Conservation (phyloP, 2,329 filamentous ascomycete genomes). For the Escovopsis sp. region DNA sequence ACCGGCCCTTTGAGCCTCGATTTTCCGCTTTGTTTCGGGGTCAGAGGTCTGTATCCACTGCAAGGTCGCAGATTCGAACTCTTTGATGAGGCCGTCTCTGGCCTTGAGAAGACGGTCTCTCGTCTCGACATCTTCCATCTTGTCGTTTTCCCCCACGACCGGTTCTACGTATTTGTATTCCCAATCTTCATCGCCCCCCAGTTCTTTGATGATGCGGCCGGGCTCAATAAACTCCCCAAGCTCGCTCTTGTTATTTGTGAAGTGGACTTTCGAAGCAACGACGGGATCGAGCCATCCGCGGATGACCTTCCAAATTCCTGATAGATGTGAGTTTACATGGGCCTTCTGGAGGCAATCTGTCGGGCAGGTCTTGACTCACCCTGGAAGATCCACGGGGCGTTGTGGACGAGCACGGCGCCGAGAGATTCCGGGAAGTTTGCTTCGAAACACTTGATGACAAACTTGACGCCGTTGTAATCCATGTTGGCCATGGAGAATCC, state of each 20-base stretch:
- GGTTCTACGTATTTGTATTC: conserved; percentile 73
- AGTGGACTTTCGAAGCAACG: conserved; percentile 85
- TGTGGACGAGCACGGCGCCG: conserved; percentile 82
- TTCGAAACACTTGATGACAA: conserved; percentile 99
- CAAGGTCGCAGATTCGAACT: conserved; percentile 60
- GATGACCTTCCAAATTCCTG: conserved; percentile 92
- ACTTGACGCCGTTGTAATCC: conserved; percentile 95
- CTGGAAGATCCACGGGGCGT: conserved; percentile 94
- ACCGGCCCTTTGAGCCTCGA: conserved; percentile 42
- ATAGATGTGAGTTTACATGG: background rate
- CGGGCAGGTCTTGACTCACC: conserved; percentile 29
- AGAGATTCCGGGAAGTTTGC: conserved; percentile 94
- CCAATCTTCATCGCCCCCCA: conserved; percentile 79
- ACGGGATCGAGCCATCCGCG: conserved; percentile 94
- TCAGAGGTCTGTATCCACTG: conserved; percentile 50
- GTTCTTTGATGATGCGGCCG: conserved; percentile 60
- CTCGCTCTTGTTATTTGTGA: conserved; percentile 70
- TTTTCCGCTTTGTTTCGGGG: conserved; percentile 27
- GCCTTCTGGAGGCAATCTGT: background rate
- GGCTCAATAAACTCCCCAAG: conserved; percentile 61
- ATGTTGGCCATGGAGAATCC: conserved; percentile 90
- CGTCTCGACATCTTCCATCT: conserved; percentile 51
- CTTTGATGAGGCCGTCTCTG: conserved; percentile 49
- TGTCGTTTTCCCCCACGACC: conserved; percentile 56
- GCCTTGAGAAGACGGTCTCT: conserved; percentile 48